These are phyloP conservation scores for Carnegiea gigantea DNA, from an alignment of 179 eudicot genomes.

Conservation along the genomic window DNA sequence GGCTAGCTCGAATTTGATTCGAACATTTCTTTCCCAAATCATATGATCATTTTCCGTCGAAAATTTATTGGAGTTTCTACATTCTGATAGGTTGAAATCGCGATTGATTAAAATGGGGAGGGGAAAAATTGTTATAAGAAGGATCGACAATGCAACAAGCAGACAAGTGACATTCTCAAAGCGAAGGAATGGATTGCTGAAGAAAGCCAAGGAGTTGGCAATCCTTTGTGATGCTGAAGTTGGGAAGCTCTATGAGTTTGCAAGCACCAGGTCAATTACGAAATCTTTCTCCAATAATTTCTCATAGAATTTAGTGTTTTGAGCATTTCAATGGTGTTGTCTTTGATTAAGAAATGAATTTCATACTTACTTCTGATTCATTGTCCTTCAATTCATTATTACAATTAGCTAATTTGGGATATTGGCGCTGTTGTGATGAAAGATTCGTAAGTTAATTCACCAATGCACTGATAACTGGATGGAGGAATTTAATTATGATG, in stretches of 20 bases:
- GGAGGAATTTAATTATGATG: too few species aligned
- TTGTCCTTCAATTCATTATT: background rate
- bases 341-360: background rate
- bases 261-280: conserved; percentile 30
- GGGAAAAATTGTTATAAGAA: conserved; percentile 34
- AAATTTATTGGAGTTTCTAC: background rate
- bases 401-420: background rate
- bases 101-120: conserved; percentile 28
- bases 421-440: background rate
- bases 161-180: conserved; percentile 40
- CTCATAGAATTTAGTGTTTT: background rate
- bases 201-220: conserved; percentile 35
- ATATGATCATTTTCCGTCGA: conserved; percentile 2
- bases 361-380: background rate
- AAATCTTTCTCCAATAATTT: conserved; percentile 1
- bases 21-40: background rate
- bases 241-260: conserved; percentile 36
- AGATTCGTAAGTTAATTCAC: too few species aligned
- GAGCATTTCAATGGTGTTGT: background rate
- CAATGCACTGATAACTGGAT: background rate
- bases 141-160: conserved; percentile 36
- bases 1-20: background rate
- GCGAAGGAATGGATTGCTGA: conserved; percentile 32
- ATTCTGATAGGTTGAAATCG: background rate
- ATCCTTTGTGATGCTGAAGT: conserved; percentile 40